Percentiles rank a stretch among this genome's conserved stretches.
phyloP scores from a whole-genome alignment of 75 land plant genomes.

The Gnetum montanum region DNA sequence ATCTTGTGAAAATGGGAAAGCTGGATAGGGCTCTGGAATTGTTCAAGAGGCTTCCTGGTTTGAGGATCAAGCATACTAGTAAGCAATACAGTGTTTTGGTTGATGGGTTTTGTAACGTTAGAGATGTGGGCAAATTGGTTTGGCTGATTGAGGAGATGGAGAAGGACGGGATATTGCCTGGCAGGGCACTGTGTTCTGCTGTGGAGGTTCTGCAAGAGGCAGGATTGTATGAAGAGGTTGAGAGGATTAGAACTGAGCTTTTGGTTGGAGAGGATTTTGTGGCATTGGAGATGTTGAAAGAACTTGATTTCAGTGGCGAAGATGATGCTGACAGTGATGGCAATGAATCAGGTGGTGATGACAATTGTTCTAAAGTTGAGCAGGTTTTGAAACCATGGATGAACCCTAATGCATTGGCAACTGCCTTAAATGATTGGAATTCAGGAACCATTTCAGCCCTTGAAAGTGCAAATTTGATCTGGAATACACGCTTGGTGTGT shows the following conservation, averaged over 20 bases:
- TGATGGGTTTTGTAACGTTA: slow-evolving; percentile 12
- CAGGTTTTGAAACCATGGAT: slow-evolving; percentile 55
- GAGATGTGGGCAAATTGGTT: slow-evolving; percentile 18
- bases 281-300: slow-evolving; percentile 10
- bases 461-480: slow-evolving; percentile 28
- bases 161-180: slow-evolving; percentile 44
- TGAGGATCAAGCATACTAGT: slow-evolving; percentile 45
- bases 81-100: slow-evolving; percentile 36
- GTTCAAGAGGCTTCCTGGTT: slow-evolving; percentile 31
- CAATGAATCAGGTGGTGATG: not conserved
- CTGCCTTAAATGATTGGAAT: slow-evolving; percentile 38
- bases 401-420: slow-evolving; percentile 53
- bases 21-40: slow-evolving; percentile 36
- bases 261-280: slow-evolving; percentile 35
- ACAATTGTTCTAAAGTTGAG: not conserved
- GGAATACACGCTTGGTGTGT: slow-evolving; percentile 57
- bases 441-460: slow-evolving; percentile 26
- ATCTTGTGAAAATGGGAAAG: slow-evolving; percentile 26
- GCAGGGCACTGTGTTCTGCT: slow-evolving; percentile 18
- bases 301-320: slow-evolving; percentile 16
- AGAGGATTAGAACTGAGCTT: slow-evolving; percentile 22
- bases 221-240: slow-evolving; percentile 27
- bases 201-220: slow-evolving; percentile 29
- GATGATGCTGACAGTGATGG: slow-evolving; percentile 15
- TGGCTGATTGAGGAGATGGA: slow-evolving; percentile 36